Evolutionary conservation across 106 monocot genomes (phyloP).

Genomic region (Ottelia alismoides): DNA sequence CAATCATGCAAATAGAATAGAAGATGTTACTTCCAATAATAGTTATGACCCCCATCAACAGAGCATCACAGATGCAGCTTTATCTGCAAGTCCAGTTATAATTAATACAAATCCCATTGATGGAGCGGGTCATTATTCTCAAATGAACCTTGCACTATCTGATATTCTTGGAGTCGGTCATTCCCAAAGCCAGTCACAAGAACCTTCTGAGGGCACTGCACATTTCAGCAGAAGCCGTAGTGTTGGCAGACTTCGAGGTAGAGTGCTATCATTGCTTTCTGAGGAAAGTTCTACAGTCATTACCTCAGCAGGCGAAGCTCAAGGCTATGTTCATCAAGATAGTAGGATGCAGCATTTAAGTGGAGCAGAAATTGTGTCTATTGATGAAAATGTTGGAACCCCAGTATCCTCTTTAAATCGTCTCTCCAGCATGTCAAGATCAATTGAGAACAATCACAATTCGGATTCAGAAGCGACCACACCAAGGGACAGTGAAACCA

Average conservation of each 20-base stretch:
- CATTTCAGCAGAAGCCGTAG: slow-evolving; percentile 78
- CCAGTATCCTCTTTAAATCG: slow-evolving; percentile 5
- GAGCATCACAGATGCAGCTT: not conserved
- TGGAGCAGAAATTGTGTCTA: slow-evolving; percentile 5
- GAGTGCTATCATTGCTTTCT: slow-evolving; percentile 66
- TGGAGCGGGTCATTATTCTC: no score
- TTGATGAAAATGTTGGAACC: slow-evolving; percentile 8
- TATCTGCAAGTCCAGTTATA: slow-evolving; percentile 4
- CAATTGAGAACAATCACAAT: slow-evolving; percentile 12
- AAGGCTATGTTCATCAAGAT: slow-evolving; percentile 6
- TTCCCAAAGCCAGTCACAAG: slow-evolving; percentile 26
- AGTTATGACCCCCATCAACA: slow-evolving; percentile 4
- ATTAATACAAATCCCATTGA: slow-evolving; percentile 1
- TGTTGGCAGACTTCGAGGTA: slow-evolving; percentile 84
- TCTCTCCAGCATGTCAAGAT: not conserved
- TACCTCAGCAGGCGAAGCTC: slow-evolving; percentile 28
- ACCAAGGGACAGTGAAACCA: slow-evolving; percentile 34
- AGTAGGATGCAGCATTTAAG: slow-evolving; percentile 24
- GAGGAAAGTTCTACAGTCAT: slow-evolving; percentile 28
- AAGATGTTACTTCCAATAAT: slow-evolving; percentile 1
- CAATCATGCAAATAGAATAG: not conserved
- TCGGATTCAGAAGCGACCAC: slow-evolving; percentile 12
- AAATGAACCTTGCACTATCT: slow-evolving; percentile 11
- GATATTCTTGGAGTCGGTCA: slow-evolving; percentile 22
- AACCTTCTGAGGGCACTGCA: slow-evolving; percentile 56